Evolutionary conservation across 805 yeast species (phyloP).

Genomic region (Saturnispora diversa): DNA sequence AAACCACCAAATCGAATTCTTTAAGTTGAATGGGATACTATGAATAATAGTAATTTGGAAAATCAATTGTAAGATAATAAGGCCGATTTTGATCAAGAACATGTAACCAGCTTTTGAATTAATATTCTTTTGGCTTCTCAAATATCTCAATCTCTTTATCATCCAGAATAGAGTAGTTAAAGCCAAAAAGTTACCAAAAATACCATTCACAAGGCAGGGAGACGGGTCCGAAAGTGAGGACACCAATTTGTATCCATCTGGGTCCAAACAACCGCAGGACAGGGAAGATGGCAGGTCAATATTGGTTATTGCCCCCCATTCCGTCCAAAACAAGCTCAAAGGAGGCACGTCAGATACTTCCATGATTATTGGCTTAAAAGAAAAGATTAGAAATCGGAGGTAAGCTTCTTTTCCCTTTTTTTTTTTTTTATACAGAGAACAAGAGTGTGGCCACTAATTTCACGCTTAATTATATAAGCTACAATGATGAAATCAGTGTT

Average conservation of each 20-base stretch:
- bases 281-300: not conserved
- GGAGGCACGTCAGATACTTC: conserved; percentile 1
- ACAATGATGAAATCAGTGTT: conserved; percentile 8
- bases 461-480: too few species aligned
- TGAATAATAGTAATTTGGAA: conserved; percentile 27
- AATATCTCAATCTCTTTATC: conserved; percentile 26
- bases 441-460: not conserved
- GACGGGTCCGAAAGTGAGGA: conserved; percentile 39
- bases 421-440: too few species aligned
- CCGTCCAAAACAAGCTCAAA: conserved; percentile 4
- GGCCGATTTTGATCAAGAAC: conserved; percentile 35
- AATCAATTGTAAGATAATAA: conserved; percentile 33
- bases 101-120: conserved; percentile 30
- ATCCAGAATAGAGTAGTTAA: conserved; percentile 34
- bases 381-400: too few species aligned
- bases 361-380: not conserved
- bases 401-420: too few species aligned
- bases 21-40: conserved; percentile 10
- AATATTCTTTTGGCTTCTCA: conserved; percentile 30
- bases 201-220: conserved; percentile 44
- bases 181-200: conserved; percentile 32
- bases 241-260: conserved; percentile 38
- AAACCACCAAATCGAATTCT: conserved; percentile 21
- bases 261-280: conserved; percentile 29
- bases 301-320: not conserved